Evolutionary conservation across 2,329 filamentous ascomycete species (phyloP).

Genomic region (Fusarium tuaranense): DNA sequence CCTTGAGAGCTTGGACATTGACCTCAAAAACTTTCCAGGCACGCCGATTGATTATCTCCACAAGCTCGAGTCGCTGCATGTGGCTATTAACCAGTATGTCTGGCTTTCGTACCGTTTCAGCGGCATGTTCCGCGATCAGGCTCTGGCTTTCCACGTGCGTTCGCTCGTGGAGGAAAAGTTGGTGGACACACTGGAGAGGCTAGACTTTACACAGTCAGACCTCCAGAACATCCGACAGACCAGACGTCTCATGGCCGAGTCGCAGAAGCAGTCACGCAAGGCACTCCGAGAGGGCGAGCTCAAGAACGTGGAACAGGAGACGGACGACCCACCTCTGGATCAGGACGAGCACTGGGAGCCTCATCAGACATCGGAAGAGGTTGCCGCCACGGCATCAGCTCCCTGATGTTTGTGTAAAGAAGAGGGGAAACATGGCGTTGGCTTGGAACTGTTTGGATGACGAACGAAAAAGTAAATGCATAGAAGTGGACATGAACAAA

Average conservation of each 20-base stretch:
- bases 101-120: constrained; percentile 94
- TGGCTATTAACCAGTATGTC: constrained; percentile 84
- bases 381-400: constrained; percentile 1
- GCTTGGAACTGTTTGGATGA: constrained; percentile 9
- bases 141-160: constrained; percentile 84
- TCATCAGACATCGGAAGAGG: background rate
- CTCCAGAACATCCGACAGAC: constrained; percentile 43
- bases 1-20: constrained; percentile 79
- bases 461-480: background rate
- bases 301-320: constrained; percentile 30
- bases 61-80: constrained; percentile 82
- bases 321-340: constrained; percentile 28
- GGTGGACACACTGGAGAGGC: constrained; percentile 56
- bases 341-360: constrained; percentile 23
- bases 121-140: constrained; percentile 81
- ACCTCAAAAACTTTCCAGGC: constrained; percentile 54
- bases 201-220: constrained; percentile 60
- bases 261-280: constrained; percentile 21
- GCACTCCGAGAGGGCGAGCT: constrained; percentile 28
- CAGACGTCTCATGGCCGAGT: constrained; percentile 38
- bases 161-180: constrained; percentile 81
- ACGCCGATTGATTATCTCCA: constrained; percentile 69
- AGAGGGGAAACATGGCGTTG: constrained; percentile 17
- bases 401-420: background rate
- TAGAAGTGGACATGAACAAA: constrained; percentile 6